Percentiles rank a stretch among this genome's conserved stretches.
These are phyloP conservation scores for Cladorrhinum sp. DNA, from an alignment of 2,329 filamentous ascomycete species.

Conservation along the genomic window DNA sequence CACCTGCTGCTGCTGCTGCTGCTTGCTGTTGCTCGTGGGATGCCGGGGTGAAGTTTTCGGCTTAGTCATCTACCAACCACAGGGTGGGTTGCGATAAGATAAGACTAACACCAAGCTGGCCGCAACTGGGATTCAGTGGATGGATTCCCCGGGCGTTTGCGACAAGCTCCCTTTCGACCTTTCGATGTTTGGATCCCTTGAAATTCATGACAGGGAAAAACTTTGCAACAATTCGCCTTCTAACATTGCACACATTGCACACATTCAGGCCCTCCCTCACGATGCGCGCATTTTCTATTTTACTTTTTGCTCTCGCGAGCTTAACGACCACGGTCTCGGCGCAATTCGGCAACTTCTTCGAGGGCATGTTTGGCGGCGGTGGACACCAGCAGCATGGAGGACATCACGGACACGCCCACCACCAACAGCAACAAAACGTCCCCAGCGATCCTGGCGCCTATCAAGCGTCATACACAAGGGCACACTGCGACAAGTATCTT, in stretches of 20 bases:
- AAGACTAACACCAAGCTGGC: conserved; percentile 12
- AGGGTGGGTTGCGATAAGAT: conserved; percentile 22
- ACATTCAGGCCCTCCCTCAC: not conserved
- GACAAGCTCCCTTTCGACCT: too few species aligned
- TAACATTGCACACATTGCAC: not conserved
- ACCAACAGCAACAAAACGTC: conserved; percentile 70
- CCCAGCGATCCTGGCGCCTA: conserved; percentile 83
- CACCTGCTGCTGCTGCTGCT: not conserved
- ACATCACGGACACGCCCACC: conserved; percentile 53
- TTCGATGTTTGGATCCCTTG: too few species aligned
- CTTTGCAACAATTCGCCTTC: not conserved
- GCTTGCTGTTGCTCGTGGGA: conserved; percentile 3
- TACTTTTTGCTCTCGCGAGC: conserved; percentile 58
- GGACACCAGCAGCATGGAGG: conserved; percentile 44
- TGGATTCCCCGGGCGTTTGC: not conserved
- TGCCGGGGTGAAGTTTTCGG: conserved; percentile 33
- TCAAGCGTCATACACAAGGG: conserved; percentile 46
- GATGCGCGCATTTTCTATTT: conserved; percentile 34
- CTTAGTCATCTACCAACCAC: conserved; percentile 35
- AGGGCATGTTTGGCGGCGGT: conserved; percentile 76
- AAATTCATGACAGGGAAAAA: not conserved
- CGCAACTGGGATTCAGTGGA: not conserved
- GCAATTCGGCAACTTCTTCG: conserved; percentile 97
- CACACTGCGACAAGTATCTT: conserved; percentile 88
- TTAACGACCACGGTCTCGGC: conserved; percentile 51